A percentile compares a stretch with the other conserved stretches of the same genome.
Evolutionary conservation across 75 land plant genomes (phyloP).

Genomic region (Selaginella tamariscina): DNA sequence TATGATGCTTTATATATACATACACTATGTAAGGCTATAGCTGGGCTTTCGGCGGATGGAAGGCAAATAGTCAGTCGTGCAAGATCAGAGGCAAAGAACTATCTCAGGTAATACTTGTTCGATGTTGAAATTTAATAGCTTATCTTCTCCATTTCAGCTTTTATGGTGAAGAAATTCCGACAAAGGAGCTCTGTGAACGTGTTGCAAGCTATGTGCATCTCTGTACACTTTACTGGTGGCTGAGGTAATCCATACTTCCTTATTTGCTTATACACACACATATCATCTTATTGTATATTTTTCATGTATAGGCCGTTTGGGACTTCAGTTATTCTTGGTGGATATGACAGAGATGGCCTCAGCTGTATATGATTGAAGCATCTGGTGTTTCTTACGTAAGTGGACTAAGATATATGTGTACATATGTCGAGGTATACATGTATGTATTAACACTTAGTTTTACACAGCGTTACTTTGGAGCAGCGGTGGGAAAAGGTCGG

Average conservation of each 20-base stretch:
- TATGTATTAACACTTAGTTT: no score
- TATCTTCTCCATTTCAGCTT: no score
- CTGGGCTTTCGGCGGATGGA: conserved; percentile 95
- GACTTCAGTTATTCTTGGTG: conserved; percentile 87
- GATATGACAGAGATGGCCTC: conserved; percentile 99
- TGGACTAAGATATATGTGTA: no score
- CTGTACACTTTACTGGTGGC: conserved; percentile 98
- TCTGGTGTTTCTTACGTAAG: conserved; percentile 90
- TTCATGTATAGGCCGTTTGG: conserved; percentile 94
- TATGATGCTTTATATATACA: no score
- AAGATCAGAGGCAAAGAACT: conserved; percentile 65
- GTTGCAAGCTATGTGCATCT: conserved; percentile 97
- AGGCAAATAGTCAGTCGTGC: conserved; percentile 95
- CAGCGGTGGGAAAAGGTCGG: conserved; percentile 94
- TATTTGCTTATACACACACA: no score
- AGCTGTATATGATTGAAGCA: conserved; percentile 93
- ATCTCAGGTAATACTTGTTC: conserved; percentile 42
- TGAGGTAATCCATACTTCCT: no score
- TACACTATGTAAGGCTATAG: conserved; percentile 65
- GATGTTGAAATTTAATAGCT: no score
- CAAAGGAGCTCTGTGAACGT: conserved; percentile 86
- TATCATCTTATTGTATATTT: no score
- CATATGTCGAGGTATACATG: no score
- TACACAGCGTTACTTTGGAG: conserved; percentile 86
- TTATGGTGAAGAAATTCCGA: conserved; percentile 87